These are phyloP conservation scores for Fremontodendron californicum DNA, from an alignment of 345 rosid genomes.

Conservation along the genomic window DNA sequence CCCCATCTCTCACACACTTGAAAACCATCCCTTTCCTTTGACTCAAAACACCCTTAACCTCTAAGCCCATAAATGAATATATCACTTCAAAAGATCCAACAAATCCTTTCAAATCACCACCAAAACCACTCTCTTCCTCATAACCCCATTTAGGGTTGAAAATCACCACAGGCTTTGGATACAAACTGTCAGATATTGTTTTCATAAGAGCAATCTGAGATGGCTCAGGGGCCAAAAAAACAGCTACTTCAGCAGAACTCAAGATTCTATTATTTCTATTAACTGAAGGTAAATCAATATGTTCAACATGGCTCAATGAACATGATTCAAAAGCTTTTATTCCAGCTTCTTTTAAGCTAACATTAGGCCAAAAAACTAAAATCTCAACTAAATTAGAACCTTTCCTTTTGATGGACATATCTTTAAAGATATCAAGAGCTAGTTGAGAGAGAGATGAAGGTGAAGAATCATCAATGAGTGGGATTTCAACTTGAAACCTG, in stretches of 20 bases:
- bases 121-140: slow-evolving; percentile 57
- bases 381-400: slow-evolving; percentile 47
- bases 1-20: slow-evolving; percentile 79
- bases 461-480: slow-evolving; percentile 60
- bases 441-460: slow-evolving; percentile 53
- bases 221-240: slow-evolving; percentile 61
- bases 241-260: slow-evolving; percentile 52
- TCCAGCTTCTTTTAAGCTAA: slow-evolving; percentile 32
- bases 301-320: slow-evolving; percentile 32
- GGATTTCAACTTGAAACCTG: slow-evolving; percentile 71
- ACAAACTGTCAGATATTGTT: slow-evolving; percentile 33
- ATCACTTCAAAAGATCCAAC: slow-evolving; percentile 69
- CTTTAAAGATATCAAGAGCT: slow-evolving; percentile 51
- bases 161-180: slow-evolving; percentile 68
- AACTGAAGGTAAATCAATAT: slow-evolving; percentile 40
- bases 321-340: slow-evolving; percentile 31
- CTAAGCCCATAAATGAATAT: slow-evolving; percentile 72
- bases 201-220: slow-evolving; percentile 40
- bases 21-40: slow-evolving; percentile 64
- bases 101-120: slow-evolving; percentile 45
- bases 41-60: slow-evolving; percentile 67
- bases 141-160: slow-evolving; percentile 72
- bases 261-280: slow-evolving; percentile 22
- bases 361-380: slow-evolving; percentile 53
- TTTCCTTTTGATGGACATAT: slow-evolving; percentile 54